phyloP scores from a whole-genome alignment of 2,329 filamentous ascomycete species.

The Apiospora arundinis region DNA sequence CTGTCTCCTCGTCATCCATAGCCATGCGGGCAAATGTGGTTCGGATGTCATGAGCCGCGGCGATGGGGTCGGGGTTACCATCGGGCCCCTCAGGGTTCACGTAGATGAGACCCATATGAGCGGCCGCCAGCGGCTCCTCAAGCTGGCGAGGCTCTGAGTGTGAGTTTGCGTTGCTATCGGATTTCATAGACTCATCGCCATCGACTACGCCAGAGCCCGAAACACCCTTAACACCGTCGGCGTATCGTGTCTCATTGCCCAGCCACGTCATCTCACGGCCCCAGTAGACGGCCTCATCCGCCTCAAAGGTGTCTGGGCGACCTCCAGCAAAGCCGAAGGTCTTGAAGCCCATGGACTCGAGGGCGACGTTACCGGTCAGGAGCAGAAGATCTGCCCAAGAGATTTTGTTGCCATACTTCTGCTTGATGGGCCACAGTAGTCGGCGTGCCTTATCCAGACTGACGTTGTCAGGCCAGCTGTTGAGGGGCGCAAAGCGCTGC shows the following conservation, averaged over 20 bases:
- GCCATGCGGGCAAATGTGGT: slow-evolving; percentile 79
- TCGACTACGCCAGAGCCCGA: slow-evolving; percentile 40
- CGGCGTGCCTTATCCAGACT: slow-evolving; percentile 81
- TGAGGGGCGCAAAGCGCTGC: slow-evolving; percentile 80
- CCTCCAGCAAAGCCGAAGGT: slow-evolving; percentile 77
- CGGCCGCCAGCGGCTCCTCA: slow-evolving; percentile 70
- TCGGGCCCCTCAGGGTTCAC: slow-evolving; percentile 82
- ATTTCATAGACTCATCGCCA: slow-evolving; percentile 36
- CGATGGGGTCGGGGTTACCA: slow-evolving; percentile 71
- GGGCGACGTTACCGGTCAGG: slow-evolving; percentile 77
- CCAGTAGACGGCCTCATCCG: slow-evolving; percentile 80
- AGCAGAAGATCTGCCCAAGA: slow-evolving; percentile 79
- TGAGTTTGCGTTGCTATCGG: slow-evolving; percentile 15
- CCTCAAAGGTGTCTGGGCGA: slow-evolving; percentile 75
- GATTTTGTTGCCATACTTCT: slow-evolving; percentile 84
- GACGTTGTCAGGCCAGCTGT: slow-evolving; percentile 83
- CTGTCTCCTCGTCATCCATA: slow-evolving; percentile 84
- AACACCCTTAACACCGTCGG: slow-evolving; percentile 54
- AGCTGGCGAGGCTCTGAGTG: slow-evolving; percentile 63
- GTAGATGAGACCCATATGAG: slow-evolving; percentile 81
- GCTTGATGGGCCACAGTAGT: slow-evolving; percentile 81
- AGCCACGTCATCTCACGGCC: slow-evolving; percentile 76
- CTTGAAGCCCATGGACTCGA: slow-evolving; percentile 78
- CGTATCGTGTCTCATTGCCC: slow-evolving; percentile 75
- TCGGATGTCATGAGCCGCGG: slow-evolving; percentile 74